phyloP scores from a whole-genome alignment of 345 rosid genomes.

The Rhodamnia argentea region DNA sequence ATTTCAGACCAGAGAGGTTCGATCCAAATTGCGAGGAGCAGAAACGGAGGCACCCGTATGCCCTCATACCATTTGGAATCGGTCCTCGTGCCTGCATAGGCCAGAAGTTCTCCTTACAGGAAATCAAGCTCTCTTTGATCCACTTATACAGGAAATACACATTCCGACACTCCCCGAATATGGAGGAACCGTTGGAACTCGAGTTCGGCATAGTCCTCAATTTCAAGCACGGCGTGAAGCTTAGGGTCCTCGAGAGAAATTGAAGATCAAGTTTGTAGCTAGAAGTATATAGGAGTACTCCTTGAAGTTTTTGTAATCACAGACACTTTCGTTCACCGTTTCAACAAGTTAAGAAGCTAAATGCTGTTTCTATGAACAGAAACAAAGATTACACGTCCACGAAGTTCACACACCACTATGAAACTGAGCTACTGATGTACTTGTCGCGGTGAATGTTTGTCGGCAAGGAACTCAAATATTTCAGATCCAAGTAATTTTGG shows the following conservation, averaged over 20 bases:
- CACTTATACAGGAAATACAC: constrained; percentile 52
- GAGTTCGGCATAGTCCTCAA: constrained; percentile 73
- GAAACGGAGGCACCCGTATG: constrained; percentile 69
- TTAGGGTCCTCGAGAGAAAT: constrained; percentile 40
- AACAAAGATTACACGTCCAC: not conserved
- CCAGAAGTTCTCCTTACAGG: constrained; percentile 68
- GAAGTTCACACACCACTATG: not conserved
- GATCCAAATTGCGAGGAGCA: constrained; percentile 76
- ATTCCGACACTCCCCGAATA: constrained; percentile 64
- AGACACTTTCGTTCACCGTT: not conserved
- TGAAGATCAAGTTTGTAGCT: not conserved
- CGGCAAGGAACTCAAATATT: not conserved
- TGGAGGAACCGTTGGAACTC: constrained; percentile 78
- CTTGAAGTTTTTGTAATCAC: not conserved
- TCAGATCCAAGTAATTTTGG: not conserved
- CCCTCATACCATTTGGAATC: constrained; percentile 80
- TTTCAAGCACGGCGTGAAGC: constrained; percentile 81
- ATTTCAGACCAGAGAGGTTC: constrained; percentile 79
- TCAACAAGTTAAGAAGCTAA: not conserved
- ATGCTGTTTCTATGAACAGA: not conserved
- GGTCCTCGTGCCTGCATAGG: constrained; percentile 95
- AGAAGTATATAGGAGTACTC: not conserved
- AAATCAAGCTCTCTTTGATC: constrained; percentile 64
- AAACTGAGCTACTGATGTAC: not conserved
- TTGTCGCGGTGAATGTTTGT: not conserved